Percentiles rank a stretch among this genome's conserved stretches.
Conservation (phyloP, 768 basidiomycete species). For the Leucocoprinus sp. region DNA sequence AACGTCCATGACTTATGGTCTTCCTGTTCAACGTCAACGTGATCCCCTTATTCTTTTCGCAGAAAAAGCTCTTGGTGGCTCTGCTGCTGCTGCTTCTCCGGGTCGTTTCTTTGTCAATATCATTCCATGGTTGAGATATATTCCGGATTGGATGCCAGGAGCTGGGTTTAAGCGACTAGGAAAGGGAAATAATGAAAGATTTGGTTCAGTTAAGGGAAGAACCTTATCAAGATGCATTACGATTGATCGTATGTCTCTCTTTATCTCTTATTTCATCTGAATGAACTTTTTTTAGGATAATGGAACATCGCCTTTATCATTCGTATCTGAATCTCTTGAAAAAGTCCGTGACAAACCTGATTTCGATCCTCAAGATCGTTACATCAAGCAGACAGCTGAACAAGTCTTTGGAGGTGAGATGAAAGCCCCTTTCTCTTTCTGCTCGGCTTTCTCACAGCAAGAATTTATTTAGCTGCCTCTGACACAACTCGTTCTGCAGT, state of each 20-base stretch:
- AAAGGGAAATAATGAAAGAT: background rate
- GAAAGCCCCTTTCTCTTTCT: background rate
- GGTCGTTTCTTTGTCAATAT: slow-evolving; percentile 10
- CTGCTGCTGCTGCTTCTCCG: background rate
- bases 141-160: slow-evolving; percentile 14
- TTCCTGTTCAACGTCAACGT: slow-evolving; percentile 2
- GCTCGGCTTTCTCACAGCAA: background rate
- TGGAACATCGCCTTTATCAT: background rate
- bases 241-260: background rate
- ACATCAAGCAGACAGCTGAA: background rate
- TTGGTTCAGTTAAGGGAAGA: background rate
- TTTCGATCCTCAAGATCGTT: background rate
- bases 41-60: slow-evolving; percentile 6
- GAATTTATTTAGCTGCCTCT: slow-evolving; percentile 1
- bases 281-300: background rate
- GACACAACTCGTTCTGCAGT: slow-evolving; percentile 7
- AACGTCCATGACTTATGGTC: slow-evolving; percentile 10
- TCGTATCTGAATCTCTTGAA: background rate
- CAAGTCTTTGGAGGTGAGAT: slow-evolving; percentile 8
- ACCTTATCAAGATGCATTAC: background rate
- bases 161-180: slow-evolving; percentile 8
- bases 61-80: background rate
- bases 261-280: background rate
- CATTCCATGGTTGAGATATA: slow-evolving; percentile 7
- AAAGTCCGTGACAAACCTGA: background rate